A percentile compares a stretch with the other conserved stretches of the same genome.
phyloP scores from a whole-genome alignment of 2,329 filamentous ascomycete genomes.

The Apiospora malaysiana region DNA sequence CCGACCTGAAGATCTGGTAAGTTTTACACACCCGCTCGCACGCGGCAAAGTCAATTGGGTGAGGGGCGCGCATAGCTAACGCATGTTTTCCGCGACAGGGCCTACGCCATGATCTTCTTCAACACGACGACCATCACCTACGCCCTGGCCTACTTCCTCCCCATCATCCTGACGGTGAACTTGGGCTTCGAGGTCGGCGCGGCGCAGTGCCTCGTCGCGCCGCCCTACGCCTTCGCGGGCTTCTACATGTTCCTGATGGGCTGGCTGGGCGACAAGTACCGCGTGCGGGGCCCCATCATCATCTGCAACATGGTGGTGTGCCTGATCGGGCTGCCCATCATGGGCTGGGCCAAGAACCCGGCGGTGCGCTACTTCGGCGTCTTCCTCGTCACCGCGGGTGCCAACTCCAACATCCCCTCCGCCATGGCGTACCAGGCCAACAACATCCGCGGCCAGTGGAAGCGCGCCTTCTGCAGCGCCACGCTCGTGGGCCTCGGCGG shows the following conservation, averaged over 20 bases:
- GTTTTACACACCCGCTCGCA: neutral
- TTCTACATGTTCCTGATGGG: constrained; percentile 65
- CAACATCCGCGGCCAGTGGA: constrained; percentile 87
- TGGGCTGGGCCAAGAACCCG: constrained; percentile 67
- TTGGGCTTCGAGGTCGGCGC: constrained; percentile 69
- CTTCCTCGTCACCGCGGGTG: constrained; percentile 77
- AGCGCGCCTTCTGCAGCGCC: constrained; percentile 78
- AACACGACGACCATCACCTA: constrained; percentile 76
- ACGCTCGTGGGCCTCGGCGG: constrained; percentile 78
- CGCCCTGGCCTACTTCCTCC: constrained; percentile 79
- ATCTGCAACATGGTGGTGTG: constrained; percentile 68
- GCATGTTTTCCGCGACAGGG: constrained; percentile 48
- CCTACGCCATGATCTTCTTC: constrained; percentile 65
- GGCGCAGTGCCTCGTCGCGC: constrained; percentile 74
- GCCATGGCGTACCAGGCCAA: constrained; percentile 83
- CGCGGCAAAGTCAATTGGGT: no score
- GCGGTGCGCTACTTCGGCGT: constrained; percentile 74
- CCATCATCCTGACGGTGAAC: constrained; percentile 69
- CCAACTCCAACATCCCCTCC: constrained; percentile 78
- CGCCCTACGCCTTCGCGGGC: constrained; percentile 70
- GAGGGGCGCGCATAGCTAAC: no score
- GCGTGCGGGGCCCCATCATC: constrained; percentile 69
- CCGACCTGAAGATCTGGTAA: constrained; percentile 27
- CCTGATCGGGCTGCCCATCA: constrained; percentile 73
- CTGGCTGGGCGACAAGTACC: constrained; percentile 71